phyloP scores from a whole-genome alignment of 2,329 filamentous ascomycete genomes.

The Botryotinia calthae region DNA sequence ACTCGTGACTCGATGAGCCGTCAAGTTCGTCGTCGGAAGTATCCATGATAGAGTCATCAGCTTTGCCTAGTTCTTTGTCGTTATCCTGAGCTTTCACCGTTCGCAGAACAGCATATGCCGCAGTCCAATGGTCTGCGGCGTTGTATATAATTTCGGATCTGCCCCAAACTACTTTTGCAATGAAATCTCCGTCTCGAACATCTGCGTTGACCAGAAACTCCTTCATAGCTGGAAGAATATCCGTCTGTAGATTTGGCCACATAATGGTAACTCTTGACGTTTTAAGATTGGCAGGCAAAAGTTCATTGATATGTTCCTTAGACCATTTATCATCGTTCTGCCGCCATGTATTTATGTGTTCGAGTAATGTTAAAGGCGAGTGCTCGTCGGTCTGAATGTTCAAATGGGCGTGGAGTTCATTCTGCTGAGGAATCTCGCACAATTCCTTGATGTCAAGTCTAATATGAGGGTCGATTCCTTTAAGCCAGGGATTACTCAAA shows the following conservation, averaged over 20 bases:
- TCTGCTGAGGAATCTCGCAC: neutral
- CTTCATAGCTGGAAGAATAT: neutral
- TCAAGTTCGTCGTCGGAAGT: neutral
- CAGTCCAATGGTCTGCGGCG: neutral
- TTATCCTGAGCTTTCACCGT: neutral
- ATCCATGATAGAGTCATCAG: neutral
- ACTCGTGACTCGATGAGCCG: neutral
- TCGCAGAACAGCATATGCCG: conserved; percentile 3
- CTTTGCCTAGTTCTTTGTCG: neutral
- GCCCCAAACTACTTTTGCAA: conserved; percentile 3
- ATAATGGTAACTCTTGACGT: neutral
- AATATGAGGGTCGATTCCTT: neutral
- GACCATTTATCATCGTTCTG: neutral
- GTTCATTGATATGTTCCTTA: neutral
- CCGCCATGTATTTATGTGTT: conserved; percentile 7
- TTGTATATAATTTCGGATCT: neutral
- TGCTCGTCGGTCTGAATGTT: neutral
- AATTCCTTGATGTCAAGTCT: neutral
- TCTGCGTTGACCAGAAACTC: conserved; percentile 3
- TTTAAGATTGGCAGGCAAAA: neutral
- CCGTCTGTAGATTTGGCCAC: neutral
- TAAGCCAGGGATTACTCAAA: neutral
- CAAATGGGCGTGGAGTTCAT: neutral
- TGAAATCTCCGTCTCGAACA: conserved; percentile 3
- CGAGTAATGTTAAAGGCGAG: neutral